A percentile compares a stretch with the other conserved stretches of the same genome.
phyloP scores from a whole-genome alignment of 208 protist genomes.

The Acanthamoeba sp. region DNA sequence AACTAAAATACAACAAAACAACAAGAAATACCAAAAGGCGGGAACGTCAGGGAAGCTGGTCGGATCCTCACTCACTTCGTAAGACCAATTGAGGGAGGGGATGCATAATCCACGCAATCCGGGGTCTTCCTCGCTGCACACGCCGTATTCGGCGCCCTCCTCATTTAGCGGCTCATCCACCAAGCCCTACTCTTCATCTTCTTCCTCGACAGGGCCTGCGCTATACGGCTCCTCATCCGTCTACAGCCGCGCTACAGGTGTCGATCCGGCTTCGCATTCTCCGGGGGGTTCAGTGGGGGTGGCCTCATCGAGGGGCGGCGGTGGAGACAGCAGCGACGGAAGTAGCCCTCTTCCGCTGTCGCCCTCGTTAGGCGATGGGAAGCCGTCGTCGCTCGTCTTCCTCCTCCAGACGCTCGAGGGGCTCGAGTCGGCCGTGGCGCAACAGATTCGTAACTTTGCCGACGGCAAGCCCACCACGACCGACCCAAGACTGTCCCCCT shows the following conservation, averaged over 20 bases:
- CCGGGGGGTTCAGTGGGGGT: background rate
- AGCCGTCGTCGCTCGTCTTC: conserved; percentile 1
- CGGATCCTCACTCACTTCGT: too few relatives aligned
- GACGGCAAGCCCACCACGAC: background rate
- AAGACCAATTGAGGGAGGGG: background rate
- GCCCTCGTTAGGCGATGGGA: background rate
- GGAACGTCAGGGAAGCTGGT: background rate
- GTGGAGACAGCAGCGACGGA: background rate
- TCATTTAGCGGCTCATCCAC: background rate
- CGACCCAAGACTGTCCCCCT: background rate
- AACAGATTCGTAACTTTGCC: conserved; percentile 41
- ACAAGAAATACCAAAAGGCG: background rate
- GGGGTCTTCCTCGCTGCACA: background rate
- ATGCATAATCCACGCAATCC: background rate
- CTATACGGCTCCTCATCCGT: background rate
- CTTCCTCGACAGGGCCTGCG: background rate
- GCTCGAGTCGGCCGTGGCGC: conserved; percentile 36
- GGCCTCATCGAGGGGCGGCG: background rate
- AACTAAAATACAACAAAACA: background rate
- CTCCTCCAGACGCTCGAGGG: conserved; percentile 54
- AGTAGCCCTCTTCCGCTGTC: background rate
- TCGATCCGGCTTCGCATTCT: background rate
- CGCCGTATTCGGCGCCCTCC: conserved; percentile 26
- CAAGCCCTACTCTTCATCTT: background rate
- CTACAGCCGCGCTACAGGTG: background rate